Percentiles rank a stretch among this genome's conserved stretches.
These are phyloP conservation scores for Knufia fluminis DNA, from an alignment of 2,329 filamentous ascomycete species.

Conservation along the genomic window DNA sequence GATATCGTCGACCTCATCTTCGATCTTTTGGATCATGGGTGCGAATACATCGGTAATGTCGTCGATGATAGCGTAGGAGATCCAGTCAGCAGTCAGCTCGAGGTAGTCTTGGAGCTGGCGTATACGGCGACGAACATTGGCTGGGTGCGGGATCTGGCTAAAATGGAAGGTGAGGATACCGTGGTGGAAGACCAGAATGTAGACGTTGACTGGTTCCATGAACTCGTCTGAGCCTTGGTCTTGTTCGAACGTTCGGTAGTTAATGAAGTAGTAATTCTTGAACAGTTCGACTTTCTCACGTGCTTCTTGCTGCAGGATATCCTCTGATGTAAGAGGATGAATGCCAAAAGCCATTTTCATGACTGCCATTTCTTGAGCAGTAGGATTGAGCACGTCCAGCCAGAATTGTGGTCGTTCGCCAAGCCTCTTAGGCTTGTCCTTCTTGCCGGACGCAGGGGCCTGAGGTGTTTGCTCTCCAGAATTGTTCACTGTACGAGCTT, in stretches of 20 bases:
- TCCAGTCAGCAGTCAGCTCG: slow-evolving; percentile 91
- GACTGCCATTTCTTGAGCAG: slow-evolving; percentile 90
- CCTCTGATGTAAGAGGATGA: slow-evolving; percentile 87
- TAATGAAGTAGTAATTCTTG: slow-evolving; percentile 96
- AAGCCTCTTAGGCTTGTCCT: slow-evolving; percentile 47
- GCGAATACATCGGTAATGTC: slow-evolving; percentile 96
- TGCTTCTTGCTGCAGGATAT: slow-evolving; percentile 94
- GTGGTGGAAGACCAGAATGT: slow-evolving; percentile 91
- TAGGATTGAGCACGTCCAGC: slow-evolving; percentile 86
- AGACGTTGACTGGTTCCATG: slow-evolving; percentile 93
- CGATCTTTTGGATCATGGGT: slow-evolving; percentile 83
- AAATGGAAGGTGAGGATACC: slow-evolving; percentile 92
- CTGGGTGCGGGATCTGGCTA: slow-evolving; percentile 88
- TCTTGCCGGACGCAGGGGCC: slow-evolving; percentile 28
- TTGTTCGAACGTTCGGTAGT: slow-evolving; percentile 95
- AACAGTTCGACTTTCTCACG: slow-evolving; percentile 98
- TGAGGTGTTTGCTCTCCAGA: slow-evolving; percentile 45
- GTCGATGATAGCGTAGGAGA: slow-evolving; percentile 94
- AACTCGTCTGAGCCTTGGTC: slow-evolving; percentile 83
- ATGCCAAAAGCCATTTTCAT: slow-evolving; percentile 89
- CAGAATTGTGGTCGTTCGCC: slow-evolving; percentile 91
- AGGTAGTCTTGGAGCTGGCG: slow-evolving; percentile 90
- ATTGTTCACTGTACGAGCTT: slow-evolving; percentile 11
- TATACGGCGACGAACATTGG: slow-evolving; percentile 88
- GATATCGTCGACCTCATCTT: slow-evolving; percentile 94